Evolutionary conservation across 2,329 filamentous ascomycete species (phyloP), one percentile per base, ranked within the genome.

Genomic region (Lachnellula hyalina): DNA sequence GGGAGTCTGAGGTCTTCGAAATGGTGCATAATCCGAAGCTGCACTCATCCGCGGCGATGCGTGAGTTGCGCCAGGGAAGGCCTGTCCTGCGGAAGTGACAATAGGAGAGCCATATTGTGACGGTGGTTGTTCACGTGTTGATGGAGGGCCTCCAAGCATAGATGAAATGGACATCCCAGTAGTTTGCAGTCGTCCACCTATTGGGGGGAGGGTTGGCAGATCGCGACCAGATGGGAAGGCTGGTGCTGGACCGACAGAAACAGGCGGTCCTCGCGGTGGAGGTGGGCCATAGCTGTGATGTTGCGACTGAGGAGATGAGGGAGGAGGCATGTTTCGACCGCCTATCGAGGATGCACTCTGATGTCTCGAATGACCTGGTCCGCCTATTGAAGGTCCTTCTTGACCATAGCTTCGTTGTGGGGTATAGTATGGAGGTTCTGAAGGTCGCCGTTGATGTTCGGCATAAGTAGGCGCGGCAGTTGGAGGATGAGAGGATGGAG

Each of bases 1-100:
- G n/a, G 87, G 87, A 0, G 87, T 90, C 55, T 88, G 84, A 2
- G 87, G 87, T 57, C 86, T 78, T 58, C 85, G 78, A 68, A 81
- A 86, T 5, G 79, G 77, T 50, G 73, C 74, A 61, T 87, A 86
- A 17, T 88, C 85, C 57, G 81, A 71, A 2, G 77, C 72, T 25
- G 77, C 58, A 21, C 38, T 61, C 23, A 62, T 57, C 58, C 68
- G 63, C 12, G 68, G 68, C 11, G 71, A 62, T 66, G 73, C 62
- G 72, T 73, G 51, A 66, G 65, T 42, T 66, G 72, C 42, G 66
- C 72, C 44, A 66, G 71, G 12, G 72, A 74, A 59, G 70, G 75
- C 53, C 68, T 77, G 53, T 47, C 51, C 64, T 38, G 65, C 67
- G 35, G 68, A 65, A 42, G 70, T 66, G 4, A 59, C 62, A 21